Conservation (phyloP, 2,329 filamentous ascomycete genomes). For the Colletotrichum shisoi region DNA sequence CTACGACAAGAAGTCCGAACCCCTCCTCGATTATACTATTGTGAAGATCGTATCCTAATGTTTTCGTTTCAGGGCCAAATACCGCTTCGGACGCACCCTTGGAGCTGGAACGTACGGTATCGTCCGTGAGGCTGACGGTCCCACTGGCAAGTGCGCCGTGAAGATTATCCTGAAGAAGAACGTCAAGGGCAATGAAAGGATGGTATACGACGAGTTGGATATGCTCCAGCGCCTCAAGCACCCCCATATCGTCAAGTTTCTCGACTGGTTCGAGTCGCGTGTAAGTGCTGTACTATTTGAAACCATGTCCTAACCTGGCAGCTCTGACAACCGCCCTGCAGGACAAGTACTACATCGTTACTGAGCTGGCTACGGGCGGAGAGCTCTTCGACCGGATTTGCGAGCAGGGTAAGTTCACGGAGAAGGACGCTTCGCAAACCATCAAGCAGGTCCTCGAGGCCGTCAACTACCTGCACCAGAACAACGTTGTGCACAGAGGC, state of each 20-base stretch:
- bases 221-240: slow-evolving; percentile 92
- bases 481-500: slow-evolving; percentile 97
- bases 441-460: slow-evolving; percentile 93
- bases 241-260: slow-evolving; percentile 94
- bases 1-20: slow-evolving; percentile 92
- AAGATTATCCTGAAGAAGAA: slow-evolving; percentile 99
- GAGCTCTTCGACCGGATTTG: slow-evolving; percentile 98
- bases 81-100: slow-evolving; percentile 90
- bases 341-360: slow-evolving; percentile 99
- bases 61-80: slow-evolving; percentile 70
- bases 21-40: slow-evolving; percentile 33
- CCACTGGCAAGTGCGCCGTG: slow-evolving; percentile 85
- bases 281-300: slow-evolving; percentile 59
- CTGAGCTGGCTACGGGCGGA: slow-evolving; percentile 91
- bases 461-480: slow-evolving; percentile 91
- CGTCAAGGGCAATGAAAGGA: slow-evolving; percentile 95
- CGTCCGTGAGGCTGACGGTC: slow-evolving; percentile 90
- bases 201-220: slow-evolving; percentile 97
- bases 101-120: slow-evolving; percentile 98
- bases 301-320: slow-evolving; percentile 11
- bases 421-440: slow-evolving; percentile 95
- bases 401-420: slow-evolving; percentile 96
- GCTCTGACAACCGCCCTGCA: slow-evolving; percentile 48
- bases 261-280: slow-evolving; percentile 98
- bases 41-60: slow-evolving; percentile 36